phyloP scores from a whole-genome alignment of 2,329 filamentous ascomycete genomes.

The Colletotrichum tropicale region DNA sequence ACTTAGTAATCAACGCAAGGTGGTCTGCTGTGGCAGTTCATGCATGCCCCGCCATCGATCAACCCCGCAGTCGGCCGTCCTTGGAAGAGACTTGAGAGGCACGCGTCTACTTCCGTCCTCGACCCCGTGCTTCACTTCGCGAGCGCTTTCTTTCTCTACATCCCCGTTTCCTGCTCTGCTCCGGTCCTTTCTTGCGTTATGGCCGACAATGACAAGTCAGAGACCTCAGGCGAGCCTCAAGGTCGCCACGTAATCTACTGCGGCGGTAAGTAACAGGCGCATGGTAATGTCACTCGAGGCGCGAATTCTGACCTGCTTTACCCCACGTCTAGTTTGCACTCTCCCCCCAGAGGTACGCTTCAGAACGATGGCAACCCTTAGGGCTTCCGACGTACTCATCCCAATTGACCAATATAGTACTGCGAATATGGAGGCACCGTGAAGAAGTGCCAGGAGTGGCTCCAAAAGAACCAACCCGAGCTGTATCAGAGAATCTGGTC shows the following conservation, averaged over 20 bases:
- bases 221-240: conserved; percentile 51
- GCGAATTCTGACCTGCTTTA: conserved; percentile 6
- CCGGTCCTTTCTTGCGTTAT: conserved; percentile 40
- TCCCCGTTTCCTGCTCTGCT: neutral
- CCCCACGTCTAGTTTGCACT: conserved; percentile 58
- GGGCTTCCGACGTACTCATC: neutral
- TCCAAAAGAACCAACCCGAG: conserved; percentile 73
- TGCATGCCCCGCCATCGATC: conserved; percentile 19
- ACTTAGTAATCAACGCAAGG: neutral
- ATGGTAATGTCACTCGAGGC: neutral
- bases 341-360: conserved; percentile 66
- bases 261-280: conserved; percentile 52
- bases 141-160: neutral
- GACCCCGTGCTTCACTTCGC: conserved; percentile 16
- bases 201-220: conserved; percentile 58
- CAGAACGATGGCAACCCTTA: neutral
- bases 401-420: conserved; percentile 65
- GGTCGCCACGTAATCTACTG: conserved; percentile 60
- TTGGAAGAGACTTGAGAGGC: conserved; percentile 5
- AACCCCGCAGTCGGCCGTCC: conserved; percentile 21
- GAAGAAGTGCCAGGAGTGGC: conserved; percentile 98
- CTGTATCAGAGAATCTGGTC: conserved; percentile 87
- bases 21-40: conserved; percentile 13
- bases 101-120: conserved; percentile 7
- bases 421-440: conserved; percentile 97